Evolutionary conservation across 352 stramenopile genomes (phyloP), one percentile per base, ranked within the genome.

Genomic region (Phytopythium chamaehyphon): DNA sequence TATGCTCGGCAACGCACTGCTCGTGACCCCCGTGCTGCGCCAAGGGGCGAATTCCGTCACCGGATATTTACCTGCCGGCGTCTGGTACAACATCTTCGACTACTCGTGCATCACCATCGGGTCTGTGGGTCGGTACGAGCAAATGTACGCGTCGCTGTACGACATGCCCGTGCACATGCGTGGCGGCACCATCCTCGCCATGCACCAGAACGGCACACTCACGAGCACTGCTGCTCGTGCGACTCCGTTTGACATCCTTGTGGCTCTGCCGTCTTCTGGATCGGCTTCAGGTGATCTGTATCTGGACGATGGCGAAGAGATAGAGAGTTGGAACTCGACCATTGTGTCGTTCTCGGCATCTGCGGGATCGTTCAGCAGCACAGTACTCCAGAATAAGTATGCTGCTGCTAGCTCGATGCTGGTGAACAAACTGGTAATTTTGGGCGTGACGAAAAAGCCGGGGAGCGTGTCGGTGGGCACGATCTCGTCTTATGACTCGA

Each of bases 71-170:
- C 74, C 71, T 0, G 21, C 49, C 0, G 74, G 72, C 7, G 55
- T 64, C 24, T 89, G 77, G 74, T 89, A 77, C 56, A 62, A 84
- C 51, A 52, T 86, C 23, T 86, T 86, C 31, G 59, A 74, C 54
- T 75, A 76, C 57, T 66, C 74, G 35, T 42, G 49, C 16, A 45
- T 73, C 6, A 43, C 63, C 14, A 71, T 57, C 44, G 0, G 73
- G 73, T 26, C 45, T 52, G 26, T 56, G 39, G 10, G 40, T 66
- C 12, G 69, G 57, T 4, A 69, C 59, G 39, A 19, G 53, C n/a
- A n/a, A n/a, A n/a, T n/a, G n/a, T n/a, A n/a, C 4, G 73, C 73
- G 42, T 80, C 58, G 38, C 38, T 88, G 18, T 77, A 82, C 38
- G 71, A 82, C 28, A 82, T 88, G 68, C 77, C 70, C 0, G 64